phyloP scores from a whole-genome alignment of 2,329 filamentous ascomycete genomes.

The Didymella arachidicola region DNA sequence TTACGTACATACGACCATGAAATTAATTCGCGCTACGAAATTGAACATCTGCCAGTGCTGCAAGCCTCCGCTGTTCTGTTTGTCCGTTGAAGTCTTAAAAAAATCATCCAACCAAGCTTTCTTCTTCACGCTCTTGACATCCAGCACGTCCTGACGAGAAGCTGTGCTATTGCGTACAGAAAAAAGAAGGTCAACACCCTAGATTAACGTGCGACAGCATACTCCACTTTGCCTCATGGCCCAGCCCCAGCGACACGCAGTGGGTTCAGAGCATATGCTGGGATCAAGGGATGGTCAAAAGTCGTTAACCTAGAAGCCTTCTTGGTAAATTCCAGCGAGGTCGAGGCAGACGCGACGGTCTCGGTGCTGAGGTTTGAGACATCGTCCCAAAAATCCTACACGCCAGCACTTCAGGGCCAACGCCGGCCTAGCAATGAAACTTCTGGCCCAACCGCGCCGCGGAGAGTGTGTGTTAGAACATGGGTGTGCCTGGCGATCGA shows the following conservation, averaged over 20 bases:
- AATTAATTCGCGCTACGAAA: neutral
- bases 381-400: neutral
- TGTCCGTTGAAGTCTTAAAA: neutral
- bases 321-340: neutral
- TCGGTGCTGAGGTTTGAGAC: conserved; percentile 3
- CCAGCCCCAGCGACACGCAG: neutral
- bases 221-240: neutral
- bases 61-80: neutral
- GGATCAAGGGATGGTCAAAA: conserved; percentile 3
- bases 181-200: neutral
- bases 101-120: neutral
- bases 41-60: too few species aligned
- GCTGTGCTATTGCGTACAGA: neutral
- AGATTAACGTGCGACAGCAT: neutral
- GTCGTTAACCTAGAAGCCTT: neutral
- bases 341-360: conserved; percentile 3
- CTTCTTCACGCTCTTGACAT: neutral
- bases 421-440: neutral
- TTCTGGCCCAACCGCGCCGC: neutral
- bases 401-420: neutral
- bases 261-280: neutral
- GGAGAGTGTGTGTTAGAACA: conserved; percentile 4
- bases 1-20: neutral
- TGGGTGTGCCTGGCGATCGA: conserved; percentile 14
- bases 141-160: neutral